Evolutionary conservation across 345 rosid genomes (phyloP).

Genomic region (Crucihimalaya himalaica): DNA sequence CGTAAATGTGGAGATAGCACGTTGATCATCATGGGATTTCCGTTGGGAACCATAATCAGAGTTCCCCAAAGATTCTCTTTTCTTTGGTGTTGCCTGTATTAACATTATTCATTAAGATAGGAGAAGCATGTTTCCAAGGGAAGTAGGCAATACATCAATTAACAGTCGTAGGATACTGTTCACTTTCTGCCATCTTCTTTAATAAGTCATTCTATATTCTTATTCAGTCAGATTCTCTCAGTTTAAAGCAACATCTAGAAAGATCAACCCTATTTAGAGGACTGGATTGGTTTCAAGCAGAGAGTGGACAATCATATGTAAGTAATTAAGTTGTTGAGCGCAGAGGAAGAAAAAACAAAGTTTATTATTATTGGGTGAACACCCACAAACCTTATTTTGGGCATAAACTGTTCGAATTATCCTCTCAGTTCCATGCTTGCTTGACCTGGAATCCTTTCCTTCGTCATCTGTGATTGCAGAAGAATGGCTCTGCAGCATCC

Average conservation of each 20-base stretch:
- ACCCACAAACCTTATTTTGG: constrained; percentile 65
- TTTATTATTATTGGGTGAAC: background rate
- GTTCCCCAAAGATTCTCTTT: constrained; percentile 43
- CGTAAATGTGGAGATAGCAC: constrained; percentile 49
- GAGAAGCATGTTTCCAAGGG: background rate
- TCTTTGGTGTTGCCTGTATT: constrained; percentile 57
- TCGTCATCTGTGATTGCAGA: constrained; percentile 90
- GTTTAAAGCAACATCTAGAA: background rate
- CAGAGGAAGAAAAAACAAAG: background rate
- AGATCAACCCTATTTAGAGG: background rate
- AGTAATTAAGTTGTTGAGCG: background rate
- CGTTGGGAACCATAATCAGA: constrained; percentile 41
- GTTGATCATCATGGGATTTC: constrained; percentile 46
- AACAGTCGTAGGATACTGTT: background rate
- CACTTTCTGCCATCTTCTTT: background rate
- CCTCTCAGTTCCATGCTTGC: constrained; percentile 56
- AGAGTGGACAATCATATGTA: background rate
- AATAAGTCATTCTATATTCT: background rate
- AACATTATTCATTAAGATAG: constrained; percentile 3
- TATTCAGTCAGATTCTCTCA: constrained; percentile 2
- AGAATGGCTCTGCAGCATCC: constrained; percentile 77
- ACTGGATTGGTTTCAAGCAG: background rate
- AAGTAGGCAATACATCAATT: background rate
- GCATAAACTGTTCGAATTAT: constrained; percentile 74
- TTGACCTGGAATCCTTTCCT: constrained; percentile 50